Percentiles rank a stretch among this genome's conserved stretches.
Evolutionary conservation across 208 protist genomes (phyloP).

Genomic region (Acanthamoeba lugdunensis): DNA sequence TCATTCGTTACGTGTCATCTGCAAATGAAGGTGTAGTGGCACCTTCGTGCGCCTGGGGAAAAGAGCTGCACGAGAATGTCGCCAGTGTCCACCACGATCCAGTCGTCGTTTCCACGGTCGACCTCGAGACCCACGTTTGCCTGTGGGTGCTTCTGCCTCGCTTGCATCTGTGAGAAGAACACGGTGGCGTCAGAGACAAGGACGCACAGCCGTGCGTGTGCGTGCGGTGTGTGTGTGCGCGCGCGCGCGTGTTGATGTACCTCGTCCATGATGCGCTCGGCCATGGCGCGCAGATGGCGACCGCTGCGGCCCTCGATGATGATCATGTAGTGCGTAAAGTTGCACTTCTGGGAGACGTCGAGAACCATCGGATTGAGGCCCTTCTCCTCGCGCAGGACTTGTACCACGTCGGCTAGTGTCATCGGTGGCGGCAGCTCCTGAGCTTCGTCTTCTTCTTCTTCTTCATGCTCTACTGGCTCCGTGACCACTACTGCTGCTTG

Average conservation of each 20-base stretch:
- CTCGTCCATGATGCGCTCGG: conserved; percentile 57
- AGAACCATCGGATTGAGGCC: not conserved
- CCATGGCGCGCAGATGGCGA: conserved; percentile 65
- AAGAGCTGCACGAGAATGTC: conserved; percentile 56
- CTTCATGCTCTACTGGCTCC: not conserved
- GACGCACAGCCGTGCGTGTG: too few species aligned
- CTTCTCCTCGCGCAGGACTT: conserved; percentile 56
- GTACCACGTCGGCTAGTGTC: not conserved
- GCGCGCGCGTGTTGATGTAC: too few species aligned
- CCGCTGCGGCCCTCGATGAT: conserved; percentile 64
- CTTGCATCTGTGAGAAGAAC: conserved; percentile 4
- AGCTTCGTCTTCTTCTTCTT: not conserved
- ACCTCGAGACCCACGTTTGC: not conserved
- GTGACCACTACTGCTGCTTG: not conserved
- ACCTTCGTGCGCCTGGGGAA: conserved; percentile 35
- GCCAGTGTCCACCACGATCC: conserved; percentile 50
- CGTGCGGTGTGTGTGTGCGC: too few species aligned
- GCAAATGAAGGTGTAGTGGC: not conserved
- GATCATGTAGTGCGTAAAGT: conserved; percentile 66
- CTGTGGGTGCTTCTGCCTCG: not conserved
- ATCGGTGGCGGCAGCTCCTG: conserved; percentile 47
- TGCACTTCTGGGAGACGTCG: conserved; percentile 59
- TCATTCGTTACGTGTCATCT: not conserved
- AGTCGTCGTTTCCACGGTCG: conserved; percentile 59
- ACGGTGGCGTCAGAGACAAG: not conserved